A percentile compares a stretch with the other conserved stretches of the same genome.
Conservation (phyloP, 257 asterid genomes). For the Penstemon newberryi region DNA sequence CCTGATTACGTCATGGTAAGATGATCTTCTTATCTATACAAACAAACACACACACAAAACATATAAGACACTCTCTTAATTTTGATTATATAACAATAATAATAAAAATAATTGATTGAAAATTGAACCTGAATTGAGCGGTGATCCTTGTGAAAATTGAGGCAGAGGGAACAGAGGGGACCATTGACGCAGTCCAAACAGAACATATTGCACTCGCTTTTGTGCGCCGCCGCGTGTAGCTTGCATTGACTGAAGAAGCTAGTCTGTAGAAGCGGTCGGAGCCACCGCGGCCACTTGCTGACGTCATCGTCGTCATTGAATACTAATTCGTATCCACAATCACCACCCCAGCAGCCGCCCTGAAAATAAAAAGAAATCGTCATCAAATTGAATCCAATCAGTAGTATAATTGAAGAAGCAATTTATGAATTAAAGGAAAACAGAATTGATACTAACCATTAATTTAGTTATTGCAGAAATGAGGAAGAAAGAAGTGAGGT, state of each 20-base stretch:
- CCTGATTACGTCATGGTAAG: conserved; percentile 76
- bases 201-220: conserved; percentile 91
- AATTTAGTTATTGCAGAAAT: neutral
- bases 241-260: conserved; percentile 79
- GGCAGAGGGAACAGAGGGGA: conserved; percentile 78
- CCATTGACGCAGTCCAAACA: conserved; percentile 78
- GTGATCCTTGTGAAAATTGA: conserved; percentile 65
- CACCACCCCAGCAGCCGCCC: conserved; percentile 6
- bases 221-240: conserved; percentile 77
- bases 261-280: conserved; percentile 64
- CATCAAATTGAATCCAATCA: neutral
- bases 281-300: conserved; percentile 67
- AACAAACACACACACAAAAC: neutral
- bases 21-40: conserved; percentile 66
- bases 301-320: conserved; percentile 11
- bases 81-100: too few relatives aligned
- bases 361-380: too few relatives aligned
- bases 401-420: neutral
- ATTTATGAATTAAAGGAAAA: neutral
- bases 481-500: neutral
- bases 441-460: conserved; percentile 10
- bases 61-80: too few relatives aligned
- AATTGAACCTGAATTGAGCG: conserved; percentile 64
- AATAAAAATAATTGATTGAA: neutral
- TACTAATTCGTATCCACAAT: neutral